A percentile compares a stretch with the other conserved stretches of the same genome.
These are phyloP conservation scores for Phellinidium pouzarii DNA, from an alignment of 1,284 basidiomycete species.

Conservation along the genomic window DNA sequence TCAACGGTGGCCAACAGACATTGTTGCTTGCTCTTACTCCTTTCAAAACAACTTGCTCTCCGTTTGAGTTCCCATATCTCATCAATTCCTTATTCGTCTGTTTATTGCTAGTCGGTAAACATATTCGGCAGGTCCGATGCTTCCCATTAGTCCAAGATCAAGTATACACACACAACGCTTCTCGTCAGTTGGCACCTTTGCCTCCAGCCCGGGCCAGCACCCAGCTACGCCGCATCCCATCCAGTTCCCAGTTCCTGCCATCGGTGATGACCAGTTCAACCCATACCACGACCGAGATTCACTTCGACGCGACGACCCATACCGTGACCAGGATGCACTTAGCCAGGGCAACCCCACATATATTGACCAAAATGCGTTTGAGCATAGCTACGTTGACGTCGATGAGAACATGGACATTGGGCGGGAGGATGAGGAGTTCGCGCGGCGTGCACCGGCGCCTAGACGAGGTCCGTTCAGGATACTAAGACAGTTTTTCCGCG, in stretches of 20 bases:
- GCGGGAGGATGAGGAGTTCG: conserved; percentile 3
- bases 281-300: too few relatives aligned
- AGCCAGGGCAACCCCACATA: too few relatives aligned
- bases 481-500: not conserved
- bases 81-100: not conserved
- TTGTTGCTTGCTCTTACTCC: not conserved
- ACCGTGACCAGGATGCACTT: too few relatives aligned
- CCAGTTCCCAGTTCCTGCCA: not conserved
- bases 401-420: conserved; percentile 5
- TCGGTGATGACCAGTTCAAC: not conserved
- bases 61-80: not conserved
- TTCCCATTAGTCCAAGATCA: not conserved
- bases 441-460: not conserved
- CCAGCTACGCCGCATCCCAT: not conserved
- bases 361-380: too few relatives aligned
- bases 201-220: not conserved
- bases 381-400: not conserved
- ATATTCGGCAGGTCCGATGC: conserved; percentile 2
- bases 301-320: too few relatives aligned
- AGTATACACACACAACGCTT: not conserved
- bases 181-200: not conserved
- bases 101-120: not conserved
- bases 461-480: not conserved
- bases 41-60: not conserved
- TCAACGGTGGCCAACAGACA: not conserved